Conservation (phyloP, 441 rosid genomes). For the Syzygium malaccense region DNA sequence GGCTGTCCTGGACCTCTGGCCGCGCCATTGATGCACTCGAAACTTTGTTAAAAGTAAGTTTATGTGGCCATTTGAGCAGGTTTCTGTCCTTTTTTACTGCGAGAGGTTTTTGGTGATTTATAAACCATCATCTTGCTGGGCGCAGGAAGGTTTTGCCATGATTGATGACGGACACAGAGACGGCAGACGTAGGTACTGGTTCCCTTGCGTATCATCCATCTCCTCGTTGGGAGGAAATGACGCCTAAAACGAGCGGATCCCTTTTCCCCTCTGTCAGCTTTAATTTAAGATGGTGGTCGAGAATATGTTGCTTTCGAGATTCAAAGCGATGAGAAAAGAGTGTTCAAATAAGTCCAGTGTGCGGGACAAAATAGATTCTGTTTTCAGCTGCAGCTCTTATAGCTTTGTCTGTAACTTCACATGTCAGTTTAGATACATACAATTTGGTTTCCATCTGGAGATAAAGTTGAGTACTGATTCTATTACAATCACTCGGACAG, state of each 20-base stretch:
- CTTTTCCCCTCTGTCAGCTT: background rate
- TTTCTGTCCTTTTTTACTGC: background rate
- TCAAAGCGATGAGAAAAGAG: background rate
- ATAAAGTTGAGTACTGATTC: background rate
- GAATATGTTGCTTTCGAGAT: background rate
- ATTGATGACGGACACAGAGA: constrained; percentile 78
- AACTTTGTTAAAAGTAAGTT: constrained; percentile 57
- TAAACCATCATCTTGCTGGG: constrained; percentile 6
- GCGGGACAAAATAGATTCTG: background rate
- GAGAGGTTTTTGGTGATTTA: background rate
- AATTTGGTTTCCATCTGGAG: background rate
- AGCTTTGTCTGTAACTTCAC: background rate
- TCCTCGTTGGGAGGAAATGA: constrained; percentile 39
- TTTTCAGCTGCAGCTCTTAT: background rate
- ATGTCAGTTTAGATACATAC: background rate
- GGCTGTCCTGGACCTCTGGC: constrained; percentile 77
- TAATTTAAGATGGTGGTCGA: background rate
- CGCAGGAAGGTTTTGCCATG: constrained; percentile 89
- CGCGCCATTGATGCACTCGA: constrained; percentile 78
- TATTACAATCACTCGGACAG: background rate
- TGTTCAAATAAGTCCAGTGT: background rate
- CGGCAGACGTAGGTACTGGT: constrained; percentile 77
- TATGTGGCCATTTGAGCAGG: background rate
- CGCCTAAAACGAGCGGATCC: background rate
- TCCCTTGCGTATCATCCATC: constrained; percentile 77